phyloP scores from a whole-genome alignment of 2,329 filamentous ascomycete genomes.

The Monosporascus sp. region DNA sequence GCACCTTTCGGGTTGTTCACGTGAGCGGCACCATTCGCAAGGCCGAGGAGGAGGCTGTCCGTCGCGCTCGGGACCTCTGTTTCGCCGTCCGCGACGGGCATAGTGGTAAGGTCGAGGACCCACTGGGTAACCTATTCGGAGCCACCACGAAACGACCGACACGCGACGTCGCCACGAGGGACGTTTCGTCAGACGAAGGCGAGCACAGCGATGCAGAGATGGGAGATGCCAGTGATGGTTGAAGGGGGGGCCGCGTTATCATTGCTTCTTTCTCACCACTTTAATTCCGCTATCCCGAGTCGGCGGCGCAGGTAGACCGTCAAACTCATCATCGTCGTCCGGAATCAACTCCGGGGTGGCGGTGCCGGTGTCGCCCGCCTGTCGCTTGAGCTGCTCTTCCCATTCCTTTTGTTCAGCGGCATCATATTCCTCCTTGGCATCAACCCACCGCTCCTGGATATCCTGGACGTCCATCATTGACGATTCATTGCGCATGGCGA shows the following conservation, averaged over 20 bases:
- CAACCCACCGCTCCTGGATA: conserved; percentile 93
- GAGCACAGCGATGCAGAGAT: conserved; percentile 37
- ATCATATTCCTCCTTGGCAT: conserved; percentile 83
- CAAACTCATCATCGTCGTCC: conserved; percentile 39
- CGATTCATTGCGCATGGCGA: conserved; percentile 77
- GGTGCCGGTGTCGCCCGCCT: conserved; percentile 28
- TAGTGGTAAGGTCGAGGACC: conserved; percentile 18
- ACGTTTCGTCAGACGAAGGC: conserved; percentile 40
- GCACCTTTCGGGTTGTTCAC: conserved; percentile 77
- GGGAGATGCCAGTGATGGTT: conserved; percentile 22
- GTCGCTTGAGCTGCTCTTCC: conserved; percentile 65
- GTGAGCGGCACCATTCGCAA: conserved; percentile 93
- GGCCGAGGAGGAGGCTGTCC: conserved; percentile 83
- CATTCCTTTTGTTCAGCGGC: conserved; percentile 68
- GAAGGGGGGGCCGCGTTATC: conserved; percentile 27
- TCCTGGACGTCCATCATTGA: conserved; percentile 77
- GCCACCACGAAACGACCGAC: conserved; percentile 12
- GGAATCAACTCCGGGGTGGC: conserved; percentile 29
- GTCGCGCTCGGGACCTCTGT: conserved; percentile 67
- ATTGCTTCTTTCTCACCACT: conserved; percentile 60
- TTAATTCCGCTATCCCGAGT: conserved; percentile 60
- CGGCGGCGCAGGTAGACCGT: conserved; percentile 44
- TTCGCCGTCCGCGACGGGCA: conserved; percentile 53
- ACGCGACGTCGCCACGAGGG: conserved; percentile 15
- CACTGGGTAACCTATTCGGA: conserved; percentile 35